phyloP scores from a whole-genome alignment of 805 yeast genomes.

The Saccharomycopsis vini region DNA sequence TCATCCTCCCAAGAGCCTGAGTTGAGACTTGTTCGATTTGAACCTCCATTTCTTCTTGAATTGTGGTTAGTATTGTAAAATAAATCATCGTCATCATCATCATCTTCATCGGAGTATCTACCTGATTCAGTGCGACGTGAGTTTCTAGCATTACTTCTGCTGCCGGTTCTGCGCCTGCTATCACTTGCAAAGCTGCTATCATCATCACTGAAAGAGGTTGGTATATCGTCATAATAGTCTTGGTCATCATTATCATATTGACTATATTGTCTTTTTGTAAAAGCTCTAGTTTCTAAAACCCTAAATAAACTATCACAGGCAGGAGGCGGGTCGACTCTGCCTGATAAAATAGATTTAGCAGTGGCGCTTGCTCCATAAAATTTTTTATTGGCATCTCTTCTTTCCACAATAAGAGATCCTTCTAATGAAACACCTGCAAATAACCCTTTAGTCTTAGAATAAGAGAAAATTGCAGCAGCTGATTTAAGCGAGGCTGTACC shows the following conservation, averaged over 20 bases:
- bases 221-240: slow-evolving; percentile 68
- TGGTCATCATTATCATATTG: slow-evolving; percentile 48
- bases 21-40: slow-evolving; percentile 4
- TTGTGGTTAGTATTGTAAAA: slow-evolving; percentile 20
- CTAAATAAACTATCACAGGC: slow-evolving; percentile 82
- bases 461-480: slow-evolving; percentile 86
- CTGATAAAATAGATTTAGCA: slow-evolving; percentile 76
- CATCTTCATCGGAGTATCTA: slow-evolving; percentile 23
- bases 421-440: slow-evolving; percentile 97
- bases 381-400: slow-evolving; percentile 94
- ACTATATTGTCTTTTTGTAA: slow-evolving; percentile 45
- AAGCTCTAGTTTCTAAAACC: slow-evolving; percentile 78
- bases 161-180: slow-evolving; percentile 27
- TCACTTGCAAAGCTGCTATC: slow-evolving; percentile 28
- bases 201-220: slow-evolving; percentile 55
- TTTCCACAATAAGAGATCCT: slow-evolving; percentile 92
- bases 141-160: neutral
- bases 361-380: slow-evolving; percentile 86
- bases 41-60: slow-evolving; percentile 3
- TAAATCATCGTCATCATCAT: slow-evolving; percentile 24
- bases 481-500: slow-evolving; percentile 84
- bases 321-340: slow-evolving; percentile 89
- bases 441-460: slow-evolving; percentile 91
- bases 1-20: slow-evolving; percentile 79
- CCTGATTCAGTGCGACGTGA: neutral